phyloP scores from a whole-genome alignment of 2,329 filamentous ascomycete genomes.

The Fusarium chuoi region DNA sequence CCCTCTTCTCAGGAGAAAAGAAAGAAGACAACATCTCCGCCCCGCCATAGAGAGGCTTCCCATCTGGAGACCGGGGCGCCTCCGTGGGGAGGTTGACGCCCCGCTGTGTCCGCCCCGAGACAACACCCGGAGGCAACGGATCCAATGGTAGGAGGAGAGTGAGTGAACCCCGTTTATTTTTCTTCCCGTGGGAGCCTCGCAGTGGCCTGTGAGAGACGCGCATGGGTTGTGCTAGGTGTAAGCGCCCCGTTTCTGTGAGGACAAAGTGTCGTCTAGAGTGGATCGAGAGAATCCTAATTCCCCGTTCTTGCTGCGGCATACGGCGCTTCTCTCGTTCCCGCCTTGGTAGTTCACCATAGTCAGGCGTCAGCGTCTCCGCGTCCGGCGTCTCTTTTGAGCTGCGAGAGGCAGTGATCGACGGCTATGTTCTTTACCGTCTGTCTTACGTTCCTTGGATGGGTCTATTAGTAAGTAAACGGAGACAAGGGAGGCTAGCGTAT shows the following conservation, averaged over 20 bases:
- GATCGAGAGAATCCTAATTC: slow-evolving; percentile 3
- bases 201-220: slow-evolving; percentile 17
- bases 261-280: slow-evolving; percentile 24
- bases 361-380: slow-evolving; percentile 29
- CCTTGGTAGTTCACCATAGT: slow-evolving; percentile 8
- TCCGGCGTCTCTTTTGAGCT: slow-evolving; percentile 28
- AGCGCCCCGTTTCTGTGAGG: slow-evolving; percentile 26
- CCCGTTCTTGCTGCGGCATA: slow-evolving; percentile 24
- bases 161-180: slow-evolving; percentile 16
- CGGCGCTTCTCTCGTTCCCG: slow-evolving; percentile 25
- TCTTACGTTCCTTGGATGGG: slow-evolving; percentile 4
- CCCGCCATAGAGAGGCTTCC: slow-evolving; percentile 22
- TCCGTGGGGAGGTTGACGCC: slow-evolving; percentile 29
- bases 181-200: slow-evolving; percentile 27
- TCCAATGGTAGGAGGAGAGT: slow-evolving; percentile 15
- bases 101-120: slow-evolving; percentile 36
- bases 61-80: slow-evolving; percentile 17
- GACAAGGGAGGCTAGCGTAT: slow-evolving; percentile 15
- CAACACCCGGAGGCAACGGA: slow-evolving; percentile 29
- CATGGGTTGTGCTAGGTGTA: slow-evolving; percentile 13
- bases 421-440: slow-evolving; percentile 5
- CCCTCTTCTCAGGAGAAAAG: slow-evolving; percentile 20
- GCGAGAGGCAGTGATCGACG: slow-evolving; percentile 27
- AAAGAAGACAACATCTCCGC: slow-evolving; percentile 7
- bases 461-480: slow-evolving; percentile 19